These are phyloP conservation scores for Rosa rugosa DNA, from an alignment of 306 rosid species.

Conservation along the genomic window DNA sequence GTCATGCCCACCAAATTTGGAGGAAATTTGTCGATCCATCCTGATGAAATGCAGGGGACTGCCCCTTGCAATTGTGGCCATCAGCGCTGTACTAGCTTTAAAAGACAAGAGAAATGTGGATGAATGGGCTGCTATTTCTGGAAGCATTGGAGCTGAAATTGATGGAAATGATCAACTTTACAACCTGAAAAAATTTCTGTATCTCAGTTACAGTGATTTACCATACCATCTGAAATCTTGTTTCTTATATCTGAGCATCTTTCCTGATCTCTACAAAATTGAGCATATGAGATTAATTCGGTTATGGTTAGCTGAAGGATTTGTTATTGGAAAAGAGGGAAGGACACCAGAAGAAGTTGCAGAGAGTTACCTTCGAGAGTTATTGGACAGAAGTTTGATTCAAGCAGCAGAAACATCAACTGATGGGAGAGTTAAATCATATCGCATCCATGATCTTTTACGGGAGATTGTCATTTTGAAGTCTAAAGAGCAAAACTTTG, in stretches of 20 bases:
- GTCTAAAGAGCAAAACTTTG: slow-evolving; percentile 53
- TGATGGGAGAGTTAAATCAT: slow-evolving; percentile 23
- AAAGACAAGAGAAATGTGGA: slow-evolving; percentile 44
- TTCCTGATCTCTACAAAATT: slow-evolving; percentile 38
- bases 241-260: slow-evolving; percentile 50
- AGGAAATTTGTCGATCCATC: slow-evolving; percentile 25
- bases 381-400: slow-evolving; percentile 52
- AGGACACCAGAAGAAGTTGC: slow-evolving; percentile 55
- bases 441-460: slow-evolving; percentile 49
- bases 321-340: slow-evolving; percentile 47
- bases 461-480: slow-evolving; percentile 49
- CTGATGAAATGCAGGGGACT: slow-evolving; percentile 57
- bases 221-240: slow-evolving; percentile 67
- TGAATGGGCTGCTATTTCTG: slow-evolving; percentile 45
- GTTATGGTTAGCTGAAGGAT: slow-evolving; percentile 67
- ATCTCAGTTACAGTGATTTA: slow-evolving; percentile 56
- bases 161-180: slow-evolving; percentile 39
- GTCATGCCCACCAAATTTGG: no score
- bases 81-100: slow-evolving; percentile 48
- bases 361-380: slow-evolving; percentile 55
- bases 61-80: slow-evolving; percentile 69
- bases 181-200: slow-evolving; percentile 47
- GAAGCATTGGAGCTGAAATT: slow-evolving; percentile 40
- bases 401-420: slow-evolving; percentile 24
- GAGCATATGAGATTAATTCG: slow-evolving; percentile 49